Base-by-base conservation (phyloP, 2,329 filamentous ascomycete genomes). In the Diplodia intermedia region DNA sequence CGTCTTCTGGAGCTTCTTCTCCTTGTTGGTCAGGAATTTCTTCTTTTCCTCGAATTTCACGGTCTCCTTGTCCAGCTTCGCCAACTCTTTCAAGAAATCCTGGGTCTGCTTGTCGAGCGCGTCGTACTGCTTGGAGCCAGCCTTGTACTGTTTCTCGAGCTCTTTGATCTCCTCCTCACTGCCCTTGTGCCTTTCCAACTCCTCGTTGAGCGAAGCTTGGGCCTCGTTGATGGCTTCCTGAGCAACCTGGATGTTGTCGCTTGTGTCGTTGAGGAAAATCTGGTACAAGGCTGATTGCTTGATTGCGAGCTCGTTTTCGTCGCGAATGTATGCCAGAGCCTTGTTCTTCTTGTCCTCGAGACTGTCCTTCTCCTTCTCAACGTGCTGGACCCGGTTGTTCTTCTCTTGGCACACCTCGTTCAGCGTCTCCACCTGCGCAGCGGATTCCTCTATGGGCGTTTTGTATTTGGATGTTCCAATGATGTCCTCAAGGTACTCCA, bases 381-480 rank as follows among this genome's bases (percentile, higher is more conserved):
- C 95, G 75, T 97, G 94, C 80, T 98, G 93, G 1, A 99, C 95
- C 70, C 96, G 91, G 43, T 89, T 91, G 73, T 91, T 97, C 84
- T 99, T 99, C 79, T 99, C 95, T 74, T 93, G 85, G 76, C 95
- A 99, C 2, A 97, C 88, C 74, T 99, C 95, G 76, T 99, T 99
- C 66, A 98, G 86, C 0, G 89, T 89, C 79, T 99, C 95, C 0
- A 97, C 92, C 79, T 98, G 92, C 1, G 90, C 82, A 0, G 93
- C 94, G 0, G 94, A 90, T 81, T 99, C 95, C 73, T 99, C 95
- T 71, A 99, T 99, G 0, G 95, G 94, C 0, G 91, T 88, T 82
- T 99, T 99, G 83, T 99, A 99, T 78, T 97, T 97, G 6, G 95
- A 98, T 0, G 95, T 99, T 70, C 96, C 95, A 73, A 99, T 98